Base-by-base conservation (phyloP, 2,329 filamentous ascomycete species). In the Coniella vitis region DNA sequence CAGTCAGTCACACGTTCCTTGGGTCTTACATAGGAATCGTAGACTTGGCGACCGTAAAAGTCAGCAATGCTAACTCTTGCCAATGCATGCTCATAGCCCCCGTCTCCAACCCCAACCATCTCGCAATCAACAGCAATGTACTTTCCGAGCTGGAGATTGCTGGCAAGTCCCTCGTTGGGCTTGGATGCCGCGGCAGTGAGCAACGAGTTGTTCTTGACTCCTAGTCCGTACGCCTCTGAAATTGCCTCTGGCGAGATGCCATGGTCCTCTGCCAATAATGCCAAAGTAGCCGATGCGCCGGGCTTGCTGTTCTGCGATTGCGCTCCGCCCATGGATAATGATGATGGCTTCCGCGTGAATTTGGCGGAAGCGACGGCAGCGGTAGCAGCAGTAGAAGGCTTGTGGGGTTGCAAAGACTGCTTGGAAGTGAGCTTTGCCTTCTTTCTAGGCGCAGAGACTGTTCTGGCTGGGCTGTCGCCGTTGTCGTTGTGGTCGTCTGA, bases 111-210 rank as follows among this genome's bases (percentile, higher is more conserved):
- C 41, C 91, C 93, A 21, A 98, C 93, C 93, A 98, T 98, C 69
- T 98, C 93, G 66, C 93, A 98, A 70, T 98, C 93, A 40, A 98
- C 80, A 17, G 87, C 86, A 37, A 98, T 71, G 64, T 95, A 98
- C 74, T 93, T 95, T 45, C 91, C 93, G 17, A 90, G 71, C 46
- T 89, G 79, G 32, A 85, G 69, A 5, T 75, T 79, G 20, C 71
- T 65, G 2, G 78, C 75, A 3, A 81, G 69, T 1, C 85, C 85
- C 38, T 79, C 76, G 60, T 88, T 87, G 53, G 83, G 69, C 38
- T 73, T 75, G 43, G 75, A 73, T 35, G 74, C 65, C 20, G 63
- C 64, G 10, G 71, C 64, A 14, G 67, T 64, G 22, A 79, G 67
- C 52, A 75, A 65, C 2, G 77, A 73, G 54, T 71, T 71, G 48